These are phyloP conservation scores for Gastrodia elata DNA, from an alignment of 106 monocot species.

Conservation along the genomic window DNA sequence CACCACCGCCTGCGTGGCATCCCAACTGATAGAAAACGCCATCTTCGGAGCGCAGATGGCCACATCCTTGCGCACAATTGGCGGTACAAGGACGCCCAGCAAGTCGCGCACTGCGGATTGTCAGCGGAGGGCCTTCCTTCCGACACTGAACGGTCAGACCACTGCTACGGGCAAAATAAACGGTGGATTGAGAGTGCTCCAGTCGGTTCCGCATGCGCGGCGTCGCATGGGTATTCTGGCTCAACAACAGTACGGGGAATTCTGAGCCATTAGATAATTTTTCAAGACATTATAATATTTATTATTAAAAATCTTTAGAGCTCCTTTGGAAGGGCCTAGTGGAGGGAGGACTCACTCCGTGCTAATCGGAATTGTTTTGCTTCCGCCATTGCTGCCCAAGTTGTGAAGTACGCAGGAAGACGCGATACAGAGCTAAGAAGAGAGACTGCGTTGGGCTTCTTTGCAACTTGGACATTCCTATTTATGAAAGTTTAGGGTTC, in stretches of 20 bases:
- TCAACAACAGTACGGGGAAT: not conserved
- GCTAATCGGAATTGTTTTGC: not conserved
- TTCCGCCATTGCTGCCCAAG: not conserved
- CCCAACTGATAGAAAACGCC: too few species aligned
- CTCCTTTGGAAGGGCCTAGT: not conserved
- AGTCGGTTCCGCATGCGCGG: not conserved
- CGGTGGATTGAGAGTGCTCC: not conserved
- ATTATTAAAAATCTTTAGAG: not conserved
- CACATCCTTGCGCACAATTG: too few species aligned
- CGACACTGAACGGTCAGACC: not conserved
- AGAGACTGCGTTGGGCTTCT: not conserved
- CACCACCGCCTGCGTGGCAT: too few species aligned
- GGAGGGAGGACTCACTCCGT: not conserved
- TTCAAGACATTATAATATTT: not conserved
- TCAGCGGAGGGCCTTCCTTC: not conserved
- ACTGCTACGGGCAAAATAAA: not conserved
- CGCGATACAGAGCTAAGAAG: not conserved
- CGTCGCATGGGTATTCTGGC: not conserved
- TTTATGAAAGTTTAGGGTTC: conserved; percentile 11
- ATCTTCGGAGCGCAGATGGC: too few species aligned
- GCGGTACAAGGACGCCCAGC: too few species aligned
- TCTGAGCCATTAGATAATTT: not conserved
- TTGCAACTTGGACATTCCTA: conserved; percentile 3
- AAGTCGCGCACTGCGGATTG: too few species aligned
- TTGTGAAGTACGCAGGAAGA: too few species aligned